Percentiles rank a stretch among this genome's conserved stretches.
phyloP scores from a whole-genome alignment of 345 rosid genomes.

The Mercurialis annua region DNA sequence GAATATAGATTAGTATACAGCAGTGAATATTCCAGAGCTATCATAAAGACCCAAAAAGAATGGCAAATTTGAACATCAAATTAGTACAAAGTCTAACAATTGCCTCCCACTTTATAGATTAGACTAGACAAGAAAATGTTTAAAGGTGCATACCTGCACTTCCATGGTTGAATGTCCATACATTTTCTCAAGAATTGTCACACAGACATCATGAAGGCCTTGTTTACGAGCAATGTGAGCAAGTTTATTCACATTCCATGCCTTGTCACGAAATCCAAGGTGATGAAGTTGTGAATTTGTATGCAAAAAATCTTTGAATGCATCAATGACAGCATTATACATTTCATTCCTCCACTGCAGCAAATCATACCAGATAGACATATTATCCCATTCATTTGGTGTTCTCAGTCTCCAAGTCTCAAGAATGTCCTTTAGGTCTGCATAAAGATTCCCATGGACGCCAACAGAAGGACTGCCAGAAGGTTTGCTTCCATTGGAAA shows the following conservation, averaged over 20 bases:
- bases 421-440: conserved; percentile 94
- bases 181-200: conserved; percentile 89
- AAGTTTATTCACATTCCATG: conserved; percentile 98
- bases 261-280: conserved; percentile 97
- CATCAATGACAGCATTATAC: conserved; percentile 88
- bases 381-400: conserved; percentile 98
- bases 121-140: neutral
- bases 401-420: conserved; percentile 99
- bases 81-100: neutral
- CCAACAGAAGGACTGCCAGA: conserved; percentile 58
- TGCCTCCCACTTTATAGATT: neutral
- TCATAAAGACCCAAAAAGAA: neutral
- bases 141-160: conserved; percentile 69
- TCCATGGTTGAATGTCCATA: conserved; percentile 98
- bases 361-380: conserved; percentile 96
- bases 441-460: conserved; percentile 75
- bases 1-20: neutral
- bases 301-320: conserved; percentile 76
- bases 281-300: conserved; percentile 85
- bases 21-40: neutral
- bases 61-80: neutral
- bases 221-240: conserved; percentile 96
- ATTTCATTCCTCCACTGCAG: conserved; percentile 99
- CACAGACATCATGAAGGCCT: conserved; percentile 95
- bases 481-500: conserved; percentile 80